These are phyloP conservation scores for Yamadazyma trypodendri DNA, from an alignment of 1,139 yeast genomes.

Conservation along the genomic window DNA sequence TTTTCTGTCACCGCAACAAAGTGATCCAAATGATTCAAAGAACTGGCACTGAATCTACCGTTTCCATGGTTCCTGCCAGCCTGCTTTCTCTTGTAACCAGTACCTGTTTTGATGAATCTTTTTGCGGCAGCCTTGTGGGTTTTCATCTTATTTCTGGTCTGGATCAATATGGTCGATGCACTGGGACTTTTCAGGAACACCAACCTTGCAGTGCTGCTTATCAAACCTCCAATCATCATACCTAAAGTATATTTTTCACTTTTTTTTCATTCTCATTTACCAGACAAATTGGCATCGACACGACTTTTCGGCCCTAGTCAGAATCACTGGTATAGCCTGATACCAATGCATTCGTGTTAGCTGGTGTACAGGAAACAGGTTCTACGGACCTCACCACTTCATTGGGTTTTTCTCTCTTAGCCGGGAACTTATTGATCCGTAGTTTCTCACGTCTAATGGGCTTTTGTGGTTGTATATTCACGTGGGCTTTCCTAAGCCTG, in stretches of 20 bases:
- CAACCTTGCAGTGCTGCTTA: slow-evolving; percentile 17
- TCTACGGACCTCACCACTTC: background rate
- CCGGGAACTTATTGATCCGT: background rate
- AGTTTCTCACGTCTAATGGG: background rate
- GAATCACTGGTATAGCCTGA: slow-evolving; percentile 13
- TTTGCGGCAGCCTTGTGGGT: slow-evolving; percentile 79
- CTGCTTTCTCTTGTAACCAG: slow-evolving; percentile 54
- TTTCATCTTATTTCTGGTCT: slow-evolving; percentile 53
- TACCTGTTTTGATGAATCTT: slow-evolving; percentile 72
- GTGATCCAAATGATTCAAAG: slow-evolving; percentile 63
- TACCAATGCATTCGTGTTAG: background rate
- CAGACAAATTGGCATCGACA: slow-evolving; percentile 4
- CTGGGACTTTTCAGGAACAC: slow-evolving; percentile 21
- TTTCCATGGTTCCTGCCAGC: slow-evolving; percentile 94
- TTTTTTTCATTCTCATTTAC: slow-evolving; percentile 1
- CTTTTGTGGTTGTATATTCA: slow-evolving; percentile 9
- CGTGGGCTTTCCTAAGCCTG: slow-evolving; percentile 7
- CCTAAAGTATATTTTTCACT: slow-evolving; percentile 4
- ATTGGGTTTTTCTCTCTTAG: background rate
- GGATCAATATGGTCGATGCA: slow-evolving; percentile 24
- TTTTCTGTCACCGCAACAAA: slow-evolving; percentile 54
- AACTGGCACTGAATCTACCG: slow-evolving; percentile 75
- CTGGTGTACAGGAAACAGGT: background rate
- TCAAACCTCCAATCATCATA: slow-evolving; percentile 13
- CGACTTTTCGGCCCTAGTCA: slow-evolving; percentile 7